Base-by-base conservation (phyloP, 139 green algal species). In the Dunaliella primolecta region DNA sequence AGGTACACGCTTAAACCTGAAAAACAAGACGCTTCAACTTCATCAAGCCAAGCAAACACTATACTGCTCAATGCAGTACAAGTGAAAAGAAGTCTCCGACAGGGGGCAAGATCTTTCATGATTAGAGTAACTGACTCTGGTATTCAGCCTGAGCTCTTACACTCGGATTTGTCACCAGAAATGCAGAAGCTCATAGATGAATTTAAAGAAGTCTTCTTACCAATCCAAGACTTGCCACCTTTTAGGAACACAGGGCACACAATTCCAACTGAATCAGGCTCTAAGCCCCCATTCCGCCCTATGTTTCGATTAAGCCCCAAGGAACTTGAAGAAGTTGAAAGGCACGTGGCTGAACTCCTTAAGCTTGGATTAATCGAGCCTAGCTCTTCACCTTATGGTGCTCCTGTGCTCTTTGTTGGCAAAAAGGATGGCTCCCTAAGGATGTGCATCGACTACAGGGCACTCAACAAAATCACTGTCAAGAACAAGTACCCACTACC, bases 381-480 rank as follows among this genome's bases (percentile, higher is more conserved):
- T 3, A 70, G 34, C 34, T 70, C 3, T 37, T 81, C 76, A 32
- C 76, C 76, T 37, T 81, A 81, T 64, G 76, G 76, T 25, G 76
- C 76, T 30, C 76, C 76, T 81, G 76, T 81, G 11, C 25, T 81
- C 1, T 81, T 64, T 64, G 7, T 81, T 81, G 76, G 36, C 15
- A 57, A 81, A 15, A 80, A 80, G 31, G 27, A 31, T 77, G 64
- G 74, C 1, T 33, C 35, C 36, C 46, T 88, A 25, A 32, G 84
- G 1, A 85, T 88, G 84, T 83, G 80, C 29, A 88, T 88, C 38
- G 84, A 88, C 30, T 86, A 89, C 24, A 71, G 82, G 3, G 82
- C 78, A 3, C 29, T 86, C 46, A 89, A 84, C 56, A 78, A 85
- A 29, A 81, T 86, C 23, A 86, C 83, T 0, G 75, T 86, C 1